phyloP scores from a whole-genome alignment of 116 monocot genomes.

The Iris pallida region DNA sequence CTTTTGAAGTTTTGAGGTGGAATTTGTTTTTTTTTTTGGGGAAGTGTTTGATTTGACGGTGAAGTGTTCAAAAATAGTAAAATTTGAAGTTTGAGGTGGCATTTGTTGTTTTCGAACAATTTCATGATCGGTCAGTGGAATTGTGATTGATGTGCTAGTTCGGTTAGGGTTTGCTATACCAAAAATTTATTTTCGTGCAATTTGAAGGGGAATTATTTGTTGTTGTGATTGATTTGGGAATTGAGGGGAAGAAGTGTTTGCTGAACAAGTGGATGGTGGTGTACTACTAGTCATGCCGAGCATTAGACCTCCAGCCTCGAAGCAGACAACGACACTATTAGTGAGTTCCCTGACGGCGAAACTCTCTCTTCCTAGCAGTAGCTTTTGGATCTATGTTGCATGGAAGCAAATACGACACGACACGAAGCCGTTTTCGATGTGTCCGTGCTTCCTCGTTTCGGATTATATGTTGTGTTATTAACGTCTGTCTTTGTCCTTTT shows the following conservation, averaged over 20 bases:
- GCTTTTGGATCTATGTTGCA: constrained; percentile 1
- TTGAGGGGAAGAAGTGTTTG: not conserved
- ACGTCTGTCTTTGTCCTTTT: not conserved
- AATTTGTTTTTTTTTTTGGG: too few relatives aligned
- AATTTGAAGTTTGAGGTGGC: too few relatives aligned
- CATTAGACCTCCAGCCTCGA: constrained; percentile 80
- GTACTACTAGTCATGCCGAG: constrained; percentile 55
- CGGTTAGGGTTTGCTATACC: too few relatives aligned
- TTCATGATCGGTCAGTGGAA: too few relatives aligned
- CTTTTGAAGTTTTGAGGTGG: too few relatives aligned
- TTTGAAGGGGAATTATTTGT: not conserved
- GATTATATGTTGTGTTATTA: not conserved
- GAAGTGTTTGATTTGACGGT: too few relatives aligned
- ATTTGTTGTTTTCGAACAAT: too few relatives aligned
- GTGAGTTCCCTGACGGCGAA: constrained; percentile 24
- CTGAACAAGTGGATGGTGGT: not conserved
- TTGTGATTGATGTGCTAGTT: not conserved
- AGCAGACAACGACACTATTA: constrained; percentile 80
- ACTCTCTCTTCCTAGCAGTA: too few relatives aligned
- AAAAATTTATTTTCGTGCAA: not conserved
- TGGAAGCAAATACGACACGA: not conserved
- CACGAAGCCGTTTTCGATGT: not conserved
- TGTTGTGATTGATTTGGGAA: not conserved
- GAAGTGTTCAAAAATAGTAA: too few relatives aligned
- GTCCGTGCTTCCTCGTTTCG: too few relatives aligned